Evolutionary conservation across 202 grass and related monocot genomes (phyloP).

Genomic region (Alloteropsis angusta): DNA sequence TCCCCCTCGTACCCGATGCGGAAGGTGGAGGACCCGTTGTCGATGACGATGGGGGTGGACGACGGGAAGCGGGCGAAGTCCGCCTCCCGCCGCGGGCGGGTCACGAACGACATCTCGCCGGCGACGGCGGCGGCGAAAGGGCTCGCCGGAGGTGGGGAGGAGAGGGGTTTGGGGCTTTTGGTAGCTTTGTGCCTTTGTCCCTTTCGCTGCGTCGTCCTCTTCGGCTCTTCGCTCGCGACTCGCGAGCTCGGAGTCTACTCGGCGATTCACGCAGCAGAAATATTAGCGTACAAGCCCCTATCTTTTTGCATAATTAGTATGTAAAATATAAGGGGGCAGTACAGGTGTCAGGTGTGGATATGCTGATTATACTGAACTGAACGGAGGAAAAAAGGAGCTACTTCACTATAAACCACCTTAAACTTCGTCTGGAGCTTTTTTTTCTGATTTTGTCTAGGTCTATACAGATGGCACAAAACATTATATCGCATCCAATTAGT

Average conservation of each 20-base stretch:
- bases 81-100: conserved; percentile 33
- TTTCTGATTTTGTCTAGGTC: too few relatives aligned
- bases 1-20: conserved; percentile 60
- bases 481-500: too few relatives aligned
- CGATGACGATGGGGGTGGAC: conserved; percentile 78
- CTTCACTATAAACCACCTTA: too few relatives aligned
- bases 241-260: not conserved
- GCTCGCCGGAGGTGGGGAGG: conserved; percentile 15
- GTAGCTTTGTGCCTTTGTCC: not conserved
- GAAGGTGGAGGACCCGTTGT: conserved; percentile 87
- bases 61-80: conserved; percentile 60
- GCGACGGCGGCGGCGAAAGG: not conserved
- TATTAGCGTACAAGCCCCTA: not conserved
- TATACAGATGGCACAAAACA: too few relatives aligned
- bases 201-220: conserved; percentile 11
- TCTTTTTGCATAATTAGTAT: not conserved
- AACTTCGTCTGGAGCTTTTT: too few relatives aligned
- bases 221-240: not conserved
- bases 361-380: too few relatives aligned
- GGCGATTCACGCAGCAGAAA: not conserved
- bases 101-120: conserved; percentile 9
- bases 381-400: too few relatives aligned
- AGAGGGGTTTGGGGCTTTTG: not conserved
- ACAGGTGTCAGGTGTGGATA: not conserved
- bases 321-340: too few relatives aligned